A percentile compares a stretch with the other conserved stretches of the same genome.
Conservation (phyloP, 208 protist species). For the Leptomonas seymouri region DNA sequence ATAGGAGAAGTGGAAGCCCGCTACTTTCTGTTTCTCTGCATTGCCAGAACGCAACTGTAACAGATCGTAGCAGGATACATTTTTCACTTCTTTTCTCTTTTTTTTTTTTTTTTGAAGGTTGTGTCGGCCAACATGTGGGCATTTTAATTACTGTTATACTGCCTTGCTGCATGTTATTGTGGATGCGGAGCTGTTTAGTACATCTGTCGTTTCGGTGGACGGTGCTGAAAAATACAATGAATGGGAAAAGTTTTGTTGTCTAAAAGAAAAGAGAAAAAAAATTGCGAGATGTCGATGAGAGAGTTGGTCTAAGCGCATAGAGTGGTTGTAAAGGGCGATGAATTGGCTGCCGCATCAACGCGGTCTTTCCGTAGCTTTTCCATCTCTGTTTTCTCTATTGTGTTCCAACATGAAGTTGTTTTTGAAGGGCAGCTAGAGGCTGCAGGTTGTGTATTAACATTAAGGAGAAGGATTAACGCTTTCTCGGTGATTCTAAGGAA, state of each 20-base stretch:
- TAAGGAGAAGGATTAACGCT: background rate
- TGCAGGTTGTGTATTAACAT: background rate
- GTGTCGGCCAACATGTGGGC: background rate
- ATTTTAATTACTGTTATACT: too few relatives aligned
- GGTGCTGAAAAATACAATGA: background rate
- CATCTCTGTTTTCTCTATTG: background rate
- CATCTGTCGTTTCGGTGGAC: background rate
- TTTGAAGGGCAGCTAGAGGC: background rate
- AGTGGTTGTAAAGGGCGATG: background rate
- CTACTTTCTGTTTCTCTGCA: background rate
- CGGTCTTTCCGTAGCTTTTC: background rate
- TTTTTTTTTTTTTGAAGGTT: background rate
- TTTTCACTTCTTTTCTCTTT: constrained; percentile 4
- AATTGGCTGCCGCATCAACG: background rate
- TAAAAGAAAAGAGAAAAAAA: too few relatives aligned
- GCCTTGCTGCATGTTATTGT: too few relatives aligned
- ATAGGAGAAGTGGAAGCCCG: background rate
- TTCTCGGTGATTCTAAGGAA: background rate
- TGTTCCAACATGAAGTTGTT: background rate
- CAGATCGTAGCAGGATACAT: background rate
- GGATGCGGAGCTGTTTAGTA: too few relatives aligned
- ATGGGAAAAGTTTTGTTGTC: too few relatives aligned
- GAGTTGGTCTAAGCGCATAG: too few relatives aligned
- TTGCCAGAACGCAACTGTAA: background rate
- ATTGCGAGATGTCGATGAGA: too few relatives aligned